A percentile compares a stretch with the other conserved stretches of the same genome.
Conservation (phyloP, 2,329 filamentous ascomycete genomes). For the Lasiodiplodia gonubiensis region DNA sequence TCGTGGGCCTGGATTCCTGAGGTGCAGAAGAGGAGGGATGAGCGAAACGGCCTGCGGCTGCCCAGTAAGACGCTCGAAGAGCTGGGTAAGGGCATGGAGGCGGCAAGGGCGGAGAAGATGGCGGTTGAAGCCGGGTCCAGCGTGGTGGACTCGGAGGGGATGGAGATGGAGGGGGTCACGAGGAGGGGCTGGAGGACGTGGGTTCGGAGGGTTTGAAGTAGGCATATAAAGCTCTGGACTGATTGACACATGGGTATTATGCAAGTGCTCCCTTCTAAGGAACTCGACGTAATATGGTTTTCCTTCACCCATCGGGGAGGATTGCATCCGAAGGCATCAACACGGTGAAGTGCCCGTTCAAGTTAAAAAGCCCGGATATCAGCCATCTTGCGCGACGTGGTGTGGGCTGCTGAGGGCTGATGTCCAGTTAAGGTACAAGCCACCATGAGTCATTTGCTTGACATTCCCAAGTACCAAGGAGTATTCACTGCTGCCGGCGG, state of each 20-base stretch:
- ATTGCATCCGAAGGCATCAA: too few species aligned
- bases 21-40: constrained; percentile 20
- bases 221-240: neutral
- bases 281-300: too few species aligned
- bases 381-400: too few species aligned
- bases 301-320: too few species aligned
- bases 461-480: neutral
- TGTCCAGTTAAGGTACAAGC: neutral
- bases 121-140: neutral
- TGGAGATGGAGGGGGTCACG: neutral
- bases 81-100: constrained; percentile 17
- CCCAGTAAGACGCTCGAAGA: constrained; percentile 28
- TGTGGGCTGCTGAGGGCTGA: neutral
- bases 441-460: neutral
- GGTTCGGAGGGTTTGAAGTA: constrained; percentile 1
- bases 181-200: neutral
- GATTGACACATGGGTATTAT: too few species aligned
- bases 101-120: neutral
- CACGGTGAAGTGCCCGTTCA: too few species aligned
- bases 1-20: constrained; percentile 31
- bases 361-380: too few species aligned
- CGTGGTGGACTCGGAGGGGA: neutral
- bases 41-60: constrained; percentile 15
- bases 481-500: too few species aligned
- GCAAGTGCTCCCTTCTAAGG: too few species aligned